Evolutionary conservation across 768 basidiomycete species (phyloP), one percentile per base, ranked within the genome.

Genomic region (Lactarius trivialis): DNA sequence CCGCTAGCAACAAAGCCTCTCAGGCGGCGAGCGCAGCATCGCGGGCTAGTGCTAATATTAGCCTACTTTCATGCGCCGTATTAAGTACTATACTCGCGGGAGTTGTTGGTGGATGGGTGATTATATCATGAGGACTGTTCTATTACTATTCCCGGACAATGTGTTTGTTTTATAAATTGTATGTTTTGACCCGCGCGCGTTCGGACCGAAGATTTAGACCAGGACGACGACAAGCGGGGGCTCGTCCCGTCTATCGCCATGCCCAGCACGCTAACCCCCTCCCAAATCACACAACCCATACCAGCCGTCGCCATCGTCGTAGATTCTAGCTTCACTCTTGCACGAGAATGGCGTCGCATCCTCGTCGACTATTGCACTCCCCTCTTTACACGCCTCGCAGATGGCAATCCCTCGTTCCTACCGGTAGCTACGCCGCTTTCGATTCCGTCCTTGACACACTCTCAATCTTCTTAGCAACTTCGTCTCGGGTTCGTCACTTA

Each of bases 401-500:
- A 65, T 26, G 54, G 41, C 14, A 34, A 58, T 21, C 30, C 59
- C 19, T 17, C 51, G 28, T 43, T 36, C 41, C 34, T 39, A 39
- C 39, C 21, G 51, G 66, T 67, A 51, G 17, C 21, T 48, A 8
- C 54, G 9, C 33, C 26, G 33, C 36, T 60, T 34, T 43, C 33
- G 12, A 60, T 28, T 6, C 12, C n/a, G 24, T 15, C 21, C 58
- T 33, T 7, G n/a, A 52, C 8, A 14, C 36, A 30, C 12, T 32
- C 26, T 36, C 32, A 59, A 53, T 39, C 24, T 34, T 28, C 32
- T 2, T 17, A 65, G 60, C 56, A 58, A 24, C 45, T 68, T 24
- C 63, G 64, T 19, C 34, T 71, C 15, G 70, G 65, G 32, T 58
- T 68, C 36, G 60, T 71, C 45, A 65, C 70, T 12, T 71, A 71